Conservation (phyloP, 257 asterid genomes). For the Verbascum thapsus region DNA sequence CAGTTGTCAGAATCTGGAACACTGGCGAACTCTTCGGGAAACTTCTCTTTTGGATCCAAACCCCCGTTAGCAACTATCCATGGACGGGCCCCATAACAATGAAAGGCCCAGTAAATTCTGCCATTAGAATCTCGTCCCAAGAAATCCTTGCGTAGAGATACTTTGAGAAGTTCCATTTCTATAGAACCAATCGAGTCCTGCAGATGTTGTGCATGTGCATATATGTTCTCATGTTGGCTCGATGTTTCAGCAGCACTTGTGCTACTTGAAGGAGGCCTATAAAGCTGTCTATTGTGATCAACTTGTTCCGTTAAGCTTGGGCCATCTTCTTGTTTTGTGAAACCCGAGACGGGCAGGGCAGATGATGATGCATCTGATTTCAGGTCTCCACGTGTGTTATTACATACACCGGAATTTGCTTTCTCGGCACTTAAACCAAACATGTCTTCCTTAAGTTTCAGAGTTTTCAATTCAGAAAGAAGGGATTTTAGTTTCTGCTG, state of each 20-base stretch:
- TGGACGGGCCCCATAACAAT: conserved; percentile 56
- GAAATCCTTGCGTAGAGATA: conserved; percentile 70
- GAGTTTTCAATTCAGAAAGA: conserved; percentile 56
- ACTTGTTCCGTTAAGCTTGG: too few species aligned
- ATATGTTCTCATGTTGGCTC: too few species aligned
- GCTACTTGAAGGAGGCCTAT: too few species aligned
- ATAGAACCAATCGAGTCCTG: conserved; percentile 58
- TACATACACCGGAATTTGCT: conserved; percentile 47
- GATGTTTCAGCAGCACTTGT: too few species aligned
- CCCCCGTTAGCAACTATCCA: conserved; percentile 64
- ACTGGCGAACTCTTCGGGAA: conserved; percentile 43
- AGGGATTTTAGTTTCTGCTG: conserved; percentile 76
- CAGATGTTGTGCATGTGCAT: conserved; percentile 40
- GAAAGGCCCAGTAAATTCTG: conserved; percentile 74
- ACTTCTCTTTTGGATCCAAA: conserved; percentile 41
- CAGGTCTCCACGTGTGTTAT: too few species aligned
- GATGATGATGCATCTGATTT: too few species aligned
- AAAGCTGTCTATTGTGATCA: too few species aligned
- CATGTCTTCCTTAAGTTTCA: conserved; percentile 67
- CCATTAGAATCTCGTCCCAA: conserved; percentile 92
- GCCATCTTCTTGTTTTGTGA: too few species aligned
- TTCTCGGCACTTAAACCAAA: conserved; percentile 48
- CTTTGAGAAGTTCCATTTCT: conserved; percentile 62
- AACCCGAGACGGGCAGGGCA: too few species aligned
- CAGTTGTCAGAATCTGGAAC: conserved; percentile 65